Evolutionary conservation across 176 grass and related monocot genomes (phyloP).

Genomic region (Aegilops umbellulata): DNA sequence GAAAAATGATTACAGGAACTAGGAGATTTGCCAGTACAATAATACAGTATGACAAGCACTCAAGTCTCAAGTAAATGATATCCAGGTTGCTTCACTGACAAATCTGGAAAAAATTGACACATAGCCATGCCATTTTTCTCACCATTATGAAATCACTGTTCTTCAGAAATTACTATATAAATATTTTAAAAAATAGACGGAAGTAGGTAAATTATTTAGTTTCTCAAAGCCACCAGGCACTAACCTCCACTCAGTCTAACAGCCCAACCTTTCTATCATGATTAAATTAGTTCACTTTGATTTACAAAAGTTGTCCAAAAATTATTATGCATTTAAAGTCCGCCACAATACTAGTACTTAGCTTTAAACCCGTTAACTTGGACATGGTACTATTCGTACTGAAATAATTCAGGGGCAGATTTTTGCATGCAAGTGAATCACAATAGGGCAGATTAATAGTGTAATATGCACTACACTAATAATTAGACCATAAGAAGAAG

Average conservation of each 20-base stretch:
- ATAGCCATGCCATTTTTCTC: background rate
- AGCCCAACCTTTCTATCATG: too few species aligned
- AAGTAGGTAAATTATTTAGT: background rate
- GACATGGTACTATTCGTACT: background rate
- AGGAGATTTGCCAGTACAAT: background rate
- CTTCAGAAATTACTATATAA: background rate
- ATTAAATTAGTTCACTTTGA: too few species aligned
- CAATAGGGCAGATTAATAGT: background rate
- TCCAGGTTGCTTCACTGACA: background rate
- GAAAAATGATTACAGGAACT: too few species aligned
- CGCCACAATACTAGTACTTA: background rate
- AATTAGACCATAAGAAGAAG: too few species aligned
- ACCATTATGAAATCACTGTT: background rate
- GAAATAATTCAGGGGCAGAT: background rate
- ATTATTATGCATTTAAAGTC: background rate
- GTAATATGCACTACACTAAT: too few species aligned
- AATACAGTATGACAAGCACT: background rate
- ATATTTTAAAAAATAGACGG: too few species aligned
- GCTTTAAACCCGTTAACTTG: conserved; percentile 10
- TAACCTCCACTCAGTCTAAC: too few species aligned
- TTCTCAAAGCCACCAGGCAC: too few species aligned
- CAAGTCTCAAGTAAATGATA: background rate
- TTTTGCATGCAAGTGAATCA: conserved; percentile 14
- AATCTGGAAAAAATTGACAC: background rate
- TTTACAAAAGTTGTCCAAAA: too few species aligned